Conservation (phyloP, 75 land plant species). For the Adiantum capillusveneris region DNA sequence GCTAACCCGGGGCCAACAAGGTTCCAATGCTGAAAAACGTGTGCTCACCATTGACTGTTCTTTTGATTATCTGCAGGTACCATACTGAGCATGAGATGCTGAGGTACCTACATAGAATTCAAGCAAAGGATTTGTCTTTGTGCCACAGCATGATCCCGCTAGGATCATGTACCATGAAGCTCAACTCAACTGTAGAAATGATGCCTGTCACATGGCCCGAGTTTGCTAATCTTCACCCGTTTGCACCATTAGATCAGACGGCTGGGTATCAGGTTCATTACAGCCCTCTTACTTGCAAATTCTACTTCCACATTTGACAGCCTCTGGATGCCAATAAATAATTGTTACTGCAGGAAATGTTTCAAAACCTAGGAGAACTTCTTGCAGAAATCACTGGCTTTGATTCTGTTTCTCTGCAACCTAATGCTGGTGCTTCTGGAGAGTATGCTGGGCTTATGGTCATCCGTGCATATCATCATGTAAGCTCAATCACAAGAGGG, state of each 20-base stretch:
- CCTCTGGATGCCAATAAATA: too few species aligned
- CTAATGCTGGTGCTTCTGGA: slow-evolving; percentile 99
- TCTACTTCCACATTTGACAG: background rate
- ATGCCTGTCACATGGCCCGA: slow-evolving; percentile 92
- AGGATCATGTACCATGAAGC: slow-evolving; percentile 99
- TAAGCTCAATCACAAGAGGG: too few species aligned
- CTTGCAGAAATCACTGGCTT: slow-evolving; percentile 90
- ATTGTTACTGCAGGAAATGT: slow-evolving; percentile 71
- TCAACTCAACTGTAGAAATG: slow-evolving; percentile 98
- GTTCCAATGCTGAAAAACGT: too few species aligned
- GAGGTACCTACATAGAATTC: slow-evolving; percentile 71
- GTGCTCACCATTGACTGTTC: too few species aligned
- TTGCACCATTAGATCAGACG: slow-evolving; percentile 82
- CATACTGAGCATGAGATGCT: slow-evolving; percentile 99
- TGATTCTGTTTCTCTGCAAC: slow-evolving; percentile 97
- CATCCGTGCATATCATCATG: slow-evolving; percentile 96
- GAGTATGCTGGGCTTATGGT: slow-evolving; percentile 99
- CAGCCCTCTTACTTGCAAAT: background rate
- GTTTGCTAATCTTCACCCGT: slow-evolving; percentile 85
- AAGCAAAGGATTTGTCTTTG: slow-evolving; percentile 82
- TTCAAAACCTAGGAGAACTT: slow-evolving; percentile 70
- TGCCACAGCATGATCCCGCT: slow-evolving; percentile 97
- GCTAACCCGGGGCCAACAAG: too few species aligned
- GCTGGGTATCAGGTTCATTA: slow-evolving; percentile 93
- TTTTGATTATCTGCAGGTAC: slow-evolving; percentile 39